Percentiles rank a stretch among this genome's conserved stretches.
These are phyloP conservation scores for Suhomyces terraborum DNA, from an alignment of 1,139 yeast genomes.

Conservation along the genomic window DNA sequence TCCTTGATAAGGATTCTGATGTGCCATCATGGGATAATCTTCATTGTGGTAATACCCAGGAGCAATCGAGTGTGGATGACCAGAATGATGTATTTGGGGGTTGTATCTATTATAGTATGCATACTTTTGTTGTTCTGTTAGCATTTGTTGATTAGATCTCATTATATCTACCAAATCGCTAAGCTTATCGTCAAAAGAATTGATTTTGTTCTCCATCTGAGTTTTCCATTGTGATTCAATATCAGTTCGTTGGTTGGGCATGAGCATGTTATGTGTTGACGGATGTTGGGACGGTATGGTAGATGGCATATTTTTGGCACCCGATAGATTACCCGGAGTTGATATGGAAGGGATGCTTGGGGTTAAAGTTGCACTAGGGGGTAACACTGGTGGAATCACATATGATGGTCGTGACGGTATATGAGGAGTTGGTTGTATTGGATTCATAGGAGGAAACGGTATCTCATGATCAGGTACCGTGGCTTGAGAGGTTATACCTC, in stretches of 20 bases:
- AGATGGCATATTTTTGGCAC: neutral
- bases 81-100: conserved; percentile 2
- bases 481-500: conserved; percentile 2
- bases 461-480: conserved; percentile 6
- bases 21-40: neutral
- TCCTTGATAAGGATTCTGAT: conserved; percentile 2
- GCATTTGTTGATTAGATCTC: conserved; percentile 33
- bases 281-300: conserved; percentile 1
- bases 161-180: conserved; percentile 45
- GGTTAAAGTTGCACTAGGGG: conserved; percentile 2
- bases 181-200: conserved; percentile 48
- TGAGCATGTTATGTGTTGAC: conserved; percentile 3
- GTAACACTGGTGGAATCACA: conserved; percentile 5
- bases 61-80: neutral
- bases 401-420: conserved; percentile 1
- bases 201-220: conserved; percentile 48
- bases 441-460: conserved; percentile 22
- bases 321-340: conserved; percentile 1
- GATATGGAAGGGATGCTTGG: conserved; percentile 4
- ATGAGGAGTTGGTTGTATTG: conserved; percentile 7
- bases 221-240: conserved; percentile 37
- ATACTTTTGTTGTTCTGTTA: conserved; percentile 26
- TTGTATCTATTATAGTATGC: conserved; percentile 1
- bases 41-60: neutral
- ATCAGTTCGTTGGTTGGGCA: conserved; percentile 11